Evolutionary conservation across 2,329 filamentous ascomycete genomes (phyloP), one percentile per base, ranked within the genome.

Genomic region (Aspergillus nomiae): DNA sequence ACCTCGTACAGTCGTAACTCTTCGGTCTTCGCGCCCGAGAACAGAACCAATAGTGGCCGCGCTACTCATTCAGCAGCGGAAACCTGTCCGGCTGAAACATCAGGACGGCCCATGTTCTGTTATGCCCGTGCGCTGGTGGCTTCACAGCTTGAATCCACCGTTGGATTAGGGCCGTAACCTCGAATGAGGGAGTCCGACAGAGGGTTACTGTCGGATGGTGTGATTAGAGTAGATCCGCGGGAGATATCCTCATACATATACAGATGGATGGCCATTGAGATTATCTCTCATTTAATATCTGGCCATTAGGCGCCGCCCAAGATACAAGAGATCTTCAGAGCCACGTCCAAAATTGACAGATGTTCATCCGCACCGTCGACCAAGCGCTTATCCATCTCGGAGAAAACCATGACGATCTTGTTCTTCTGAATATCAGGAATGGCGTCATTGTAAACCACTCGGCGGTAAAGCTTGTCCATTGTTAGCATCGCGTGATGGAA

Each of bases 361-460:
- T 99, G 94, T 80, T 99, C 95, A 74, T 99, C 95, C 2, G 94
- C 91, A 10, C 95, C 95, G 77, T 99, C 96, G 7, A 97, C 90
- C 54, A 99, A 80, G 67, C 95, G 86, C 84, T 98, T 98, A 75
- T 99, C 95, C 32, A 94, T 85, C 77, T 98, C 94, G 0, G 94
- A 97, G 74, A 99, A 99, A 4, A 94, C 84, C 65, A 92, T 84
- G 55, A 94, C 90, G 63, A 99, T 94, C 76, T 90, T 90, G 74
- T 94, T 96, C 81, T 99, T 99, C 74, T 96, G 91, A 14, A 87
- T 79, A 73, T 97, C 92, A 0, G 88, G 87, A 28, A 97, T 89
- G 9, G 89, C 85, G 76, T 98, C 95, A 73, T 97, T 92, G 74
- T 87, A 92, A 32, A 97, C 86, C 43, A 98, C 81, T 30, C 86